Percentiles rank a stretch among this genome's conserved stretches.
Evolutionary conservation across 192 early-diverging fungal genomes (phyloP).

Genomic region (Backusella mclennaniae): DNA sequence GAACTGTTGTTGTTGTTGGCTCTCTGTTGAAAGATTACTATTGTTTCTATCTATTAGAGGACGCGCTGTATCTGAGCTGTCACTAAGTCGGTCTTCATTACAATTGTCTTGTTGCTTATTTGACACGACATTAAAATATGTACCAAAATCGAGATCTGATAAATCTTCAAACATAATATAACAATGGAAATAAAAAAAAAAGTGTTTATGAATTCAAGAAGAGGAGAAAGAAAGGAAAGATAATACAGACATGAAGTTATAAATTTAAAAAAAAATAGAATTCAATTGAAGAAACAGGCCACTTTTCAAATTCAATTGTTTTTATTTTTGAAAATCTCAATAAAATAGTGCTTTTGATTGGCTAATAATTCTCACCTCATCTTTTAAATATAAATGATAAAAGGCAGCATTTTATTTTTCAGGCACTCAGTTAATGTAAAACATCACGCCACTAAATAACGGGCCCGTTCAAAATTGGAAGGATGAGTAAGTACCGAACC

Average conservation of each 20-base stretch:
- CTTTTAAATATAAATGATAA: background rate
- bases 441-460: conserved; percentile 7
- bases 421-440: conserved; percentile 7
- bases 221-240: background rate
- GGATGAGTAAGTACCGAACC: background rate
- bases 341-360: background rate
- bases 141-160: conserved; percentile 17
- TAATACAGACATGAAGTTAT: background rate
- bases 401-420: background rate
- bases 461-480: background rate
- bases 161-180: conserved; percentile 8
- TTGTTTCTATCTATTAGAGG: background rate
- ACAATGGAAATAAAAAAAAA: background rate
- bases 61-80: background rate
- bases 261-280: background rate
- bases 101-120: background rate
- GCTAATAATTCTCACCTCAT: conserved; percentile 16
- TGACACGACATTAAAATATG: conserved; percentile 14
- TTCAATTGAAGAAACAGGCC: conserved; percentile 9
- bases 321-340: background rate
- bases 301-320: conserved; percentile 8
- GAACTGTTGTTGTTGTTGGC: background rate
- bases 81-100: background rate
- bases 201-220: background rate
- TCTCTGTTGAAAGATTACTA: background rate